Evolutionary conservation across 306 rosid species (phyloP).

Genomic region (Vigna unguiculata): DNA sequence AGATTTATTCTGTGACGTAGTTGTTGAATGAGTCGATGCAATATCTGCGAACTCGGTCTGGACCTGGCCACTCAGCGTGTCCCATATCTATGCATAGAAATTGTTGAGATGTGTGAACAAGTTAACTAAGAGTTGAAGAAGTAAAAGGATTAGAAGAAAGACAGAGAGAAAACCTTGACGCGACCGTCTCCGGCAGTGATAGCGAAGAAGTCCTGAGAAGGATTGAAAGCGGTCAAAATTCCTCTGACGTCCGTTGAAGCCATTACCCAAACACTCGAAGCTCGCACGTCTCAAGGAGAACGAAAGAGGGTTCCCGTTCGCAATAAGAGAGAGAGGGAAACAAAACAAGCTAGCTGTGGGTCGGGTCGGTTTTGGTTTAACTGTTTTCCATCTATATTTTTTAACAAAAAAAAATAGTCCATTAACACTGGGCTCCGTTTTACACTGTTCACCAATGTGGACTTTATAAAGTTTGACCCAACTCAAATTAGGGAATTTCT

Average conservation of each 20-base stretch:
- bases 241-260: constrained; percentile 66
- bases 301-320: constrained; percentile 15
- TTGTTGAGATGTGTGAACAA: background rate
- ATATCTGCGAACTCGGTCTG: constrained; percentile 90
- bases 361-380: constrained; percentile 1
- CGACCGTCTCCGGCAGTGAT: constrained; percentile 91
- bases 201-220: constrained; percentile 79
- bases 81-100: constrained; percentile 75
- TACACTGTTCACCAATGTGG: background rate
- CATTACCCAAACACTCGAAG: constrained; percentile 24
- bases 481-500: no score
- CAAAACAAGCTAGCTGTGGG: background rate
- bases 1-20: constrained; percentile 52
- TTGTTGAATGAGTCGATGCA: constrained; percentile 57
- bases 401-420: background rate
- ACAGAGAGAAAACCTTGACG: constrained; percentile 62
- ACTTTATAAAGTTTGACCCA: background rate
- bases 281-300: background rate
- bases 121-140: background rate
- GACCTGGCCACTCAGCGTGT: constrained; percentile 79
- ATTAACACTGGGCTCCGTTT: background rate
- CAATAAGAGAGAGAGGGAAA: background rate
- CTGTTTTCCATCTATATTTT: background rate
- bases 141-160: background rate
- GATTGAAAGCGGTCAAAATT: constrained; percentile 79